Conservation (phyloP, 2,329 filamentous ascomycete species). For the Bertia moriformis region DNA sequence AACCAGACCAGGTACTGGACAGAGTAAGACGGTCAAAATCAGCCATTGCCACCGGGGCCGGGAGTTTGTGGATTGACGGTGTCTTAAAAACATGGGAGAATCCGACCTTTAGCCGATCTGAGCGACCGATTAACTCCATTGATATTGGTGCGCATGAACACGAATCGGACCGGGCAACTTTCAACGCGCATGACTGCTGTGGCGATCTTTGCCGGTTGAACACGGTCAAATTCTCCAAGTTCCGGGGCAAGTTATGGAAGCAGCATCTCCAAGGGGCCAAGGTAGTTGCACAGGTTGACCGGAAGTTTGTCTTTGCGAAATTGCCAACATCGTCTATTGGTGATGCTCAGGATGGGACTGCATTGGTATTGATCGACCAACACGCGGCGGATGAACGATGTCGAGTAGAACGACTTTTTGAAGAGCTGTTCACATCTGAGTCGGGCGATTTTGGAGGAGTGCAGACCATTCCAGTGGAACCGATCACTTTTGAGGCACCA, state of each 20-base stretch:
- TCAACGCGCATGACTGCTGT: background rate
- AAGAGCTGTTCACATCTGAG: conserved; percentile 30
- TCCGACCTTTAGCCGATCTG: conserved; percentile 32
- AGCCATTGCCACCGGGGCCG: conserved; percentile 5
- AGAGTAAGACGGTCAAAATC: conserved; percentile 4
- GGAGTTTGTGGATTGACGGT: conserved; percentile 26
- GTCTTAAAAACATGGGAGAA: conserved; percentile 38
- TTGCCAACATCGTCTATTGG: conserved; percentile 14
- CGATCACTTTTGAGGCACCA: background rate
- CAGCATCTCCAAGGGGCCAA: conserved; percentile 22
- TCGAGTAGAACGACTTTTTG: conserved; percentile 37
- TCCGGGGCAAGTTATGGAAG: conserved; percentile 11
- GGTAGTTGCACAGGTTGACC: conserved; percentile 44
- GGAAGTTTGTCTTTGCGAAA: conserved; percentile 44
- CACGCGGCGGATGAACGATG: conserved; percentile 51
- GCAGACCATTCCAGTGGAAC: background rate
- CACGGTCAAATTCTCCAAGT: background rate
- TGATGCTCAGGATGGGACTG: conserved; percentile 3
- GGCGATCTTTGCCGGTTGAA: background rate
- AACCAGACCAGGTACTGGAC: background rate
- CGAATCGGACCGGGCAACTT: conserved; percentile 1
- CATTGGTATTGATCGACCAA: conserved; percentile 44
- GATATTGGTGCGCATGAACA: conserved; percentile 8
- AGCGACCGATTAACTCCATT: conserved; percentile 23
- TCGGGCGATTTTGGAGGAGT: too few species aligned